Conservation (phyloP, 208 protist species). For the Trypanosoma congolense region DNA sequence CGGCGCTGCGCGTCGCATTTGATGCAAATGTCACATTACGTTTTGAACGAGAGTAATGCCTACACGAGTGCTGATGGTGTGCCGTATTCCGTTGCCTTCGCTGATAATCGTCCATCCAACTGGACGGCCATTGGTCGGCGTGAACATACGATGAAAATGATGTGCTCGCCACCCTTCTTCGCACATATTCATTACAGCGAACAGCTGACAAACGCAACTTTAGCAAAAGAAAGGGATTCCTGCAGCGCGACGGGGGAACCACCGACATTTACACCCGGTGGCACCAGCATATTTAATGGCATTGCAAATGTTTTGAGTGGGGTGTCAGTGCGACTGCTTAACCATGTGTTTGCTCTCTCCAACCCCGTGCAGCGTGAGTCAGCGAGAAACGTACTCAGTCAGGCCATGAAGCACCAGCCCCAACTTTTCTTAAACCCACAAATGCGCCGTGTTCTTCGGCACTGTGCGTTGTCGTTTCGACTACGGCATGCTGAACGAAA, state of each 20-base stretch:
- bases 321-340: conserved; percentile 35
- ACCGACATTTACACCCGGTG: not conserved
- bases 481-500: conserved; percentile 80
- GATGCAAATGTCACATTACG: conserved; percentile 32
- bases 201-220: not conserved
- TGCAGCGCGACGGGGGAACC: not conserved
- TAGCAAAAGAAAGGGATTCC: not conserved
- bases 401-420: conserved; percentile 65
- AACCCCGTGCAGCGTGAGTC: conserved; percentile 78
- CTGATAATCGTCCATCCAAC: conserved; percentile 52
- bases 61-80: conserved; percentile 83
- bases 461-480: conserved; percentile 46
- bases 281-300: not conserved
- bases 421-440: conserved; percentile 54
- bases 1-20: conserved; percentile 40
- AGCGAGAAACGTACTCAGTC: conserved; percentile 68
- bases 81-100: conserved; percentile 80
- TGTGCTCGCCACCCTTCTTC: conserved; percentile 26
- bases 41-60: conserved; percentile 63
- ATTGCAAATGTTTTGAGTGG: not conserved
- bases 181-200: conserved; percentile 30
- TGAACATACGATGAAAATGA: conserved; percentile 2
- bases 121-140: conserved; percentile 52
- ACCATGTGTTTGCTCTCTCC: conserved; percentile 59
- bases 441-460: conserved; percentile 53